These are phyloP conservation scores for Candida albicans DNA, from an alignment of 1,139 yeast species.

Conservation along the genomic window DNA sequence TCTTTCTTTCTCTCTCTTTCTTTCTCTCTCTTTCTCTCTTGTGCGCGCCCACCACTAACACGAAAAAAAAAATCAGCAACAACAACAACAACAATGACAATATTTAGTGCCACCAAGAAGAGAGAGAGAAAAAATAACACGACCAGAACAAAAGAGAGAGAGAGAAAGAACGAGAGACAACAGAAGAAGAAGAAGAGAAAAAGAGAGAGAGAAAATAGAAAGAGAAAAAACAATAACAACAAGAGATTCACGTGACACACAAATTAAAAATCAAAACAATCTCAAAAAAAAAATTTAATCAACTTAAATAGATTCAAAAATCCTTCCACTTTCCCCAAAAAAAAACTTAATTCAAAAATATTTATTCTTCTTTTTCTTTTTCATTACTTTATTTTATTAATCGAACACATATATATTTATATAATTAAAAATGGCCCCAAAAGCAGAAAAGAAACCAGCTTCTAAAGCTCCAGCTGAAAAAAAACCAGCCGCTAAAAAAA, in stretches of 20 bases:
- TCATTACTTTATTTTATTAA: slow-evolving; percentile 5
- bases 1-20: neutral
- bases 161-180: slow-evolving; percentile 1
- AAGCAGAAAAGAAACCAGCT: slow-evolving; percentile 98
- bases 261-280: neutral
- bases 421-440: slow-evolving; percentile 77
- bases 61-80: neutral
- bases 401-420: slow-evolving; percentile 25
- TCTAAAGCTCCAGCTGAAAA: slow-evolving; percentile 98
- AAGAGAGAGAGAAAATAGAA: slow-evolving; percentile 4
- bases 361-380: slow-evolving; percentile 5
- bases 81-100: neutral
- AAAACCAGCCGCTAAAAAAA: slow-evolving; percentile 95
- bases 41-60: slow-evolving; percentile 1
- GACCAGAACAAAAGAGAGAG: neutral
- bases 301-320: slow-evolving; percentile 7
- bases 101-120: neutral
- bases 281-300: neutral
- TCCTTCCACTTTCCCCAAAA: slow-evolving; percentile 4
- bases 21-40: neutral
- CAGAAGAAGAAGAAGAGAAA: slow-evolving; percentile 1
- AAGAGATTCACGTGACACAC: slow-evolving; percentile 3
- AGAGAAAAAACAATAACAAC: neutral
- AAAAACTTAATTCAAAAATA: neutral
- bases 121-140: slow-evolving; percentile 2